These are phyloP conservation scores for Oryza punctata DNA, from an alignment of 176 grass and related monocot genomes.

Conservation along the genomic window DNA sequence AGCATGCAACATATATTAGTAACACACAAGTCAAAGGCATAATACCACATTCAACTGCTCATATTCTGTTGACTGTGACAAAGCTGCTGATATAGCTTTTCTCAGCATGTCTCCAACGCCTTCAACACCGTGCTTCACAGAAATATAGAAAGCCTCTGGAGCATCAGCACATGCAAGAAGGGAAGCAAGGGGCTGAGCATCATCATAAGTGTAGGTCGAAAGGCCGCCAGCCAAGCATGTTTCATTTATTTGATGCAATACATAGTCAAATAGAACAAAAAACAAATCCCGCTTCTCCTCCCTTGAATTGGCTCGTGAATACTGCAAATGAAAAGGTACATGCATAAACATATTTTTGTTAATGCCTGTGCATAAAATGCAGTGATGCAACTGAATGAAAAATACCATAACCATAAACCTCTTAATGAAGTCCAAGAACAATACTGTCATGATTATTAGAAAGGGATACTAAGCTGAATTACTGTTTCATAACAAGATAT, in stretches of 20 bases:
- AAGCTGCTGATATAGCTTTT: constrained; percentile 76
- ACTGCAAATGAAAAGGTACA: constrained; percentile 62
- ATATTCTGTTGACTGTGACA: constrained; percentile 69
- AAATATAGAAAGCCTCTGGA: constrained; percentile 88
- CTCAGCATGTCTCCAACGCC: constrained; percentile 88
- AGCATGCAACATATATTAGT: constrained; percentile 15
- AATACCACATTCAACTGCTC: constrained; percentile 76
- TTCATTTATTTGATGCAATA: constrained; percentile 91
- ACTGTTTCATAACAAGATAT: constrained; percentile 13
- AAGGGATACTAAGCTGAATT: neutral
- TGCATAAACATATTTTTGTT: constrained; percentile 20
- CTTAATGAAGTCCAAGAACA: constrained; percentile 21
- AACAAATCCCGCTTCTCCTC: constrained; percentile 93
- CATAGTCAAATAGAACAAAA: constrained; percentile 88
- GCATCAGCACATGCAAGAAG: constrained; percentile 83
- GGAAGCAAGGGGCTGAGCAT: constrained; percentile 77
- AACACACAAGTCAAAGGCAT: constrained; percentile 20
- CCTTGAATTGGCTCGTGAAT: constrained; percentile 81
- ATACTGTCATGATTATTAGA: neutral
- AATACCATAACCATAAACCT: constrained; percentile 16
- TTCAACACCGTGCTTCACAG: constrained; percentile 83
- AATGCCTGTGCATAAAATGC: constrained; percentile 28
- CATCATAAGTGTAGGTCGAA: constrained; percentile 79
- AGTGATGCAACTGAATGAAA: neutral
- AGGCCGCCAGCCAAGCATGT: constrained; percentile 67